A percentile compares a stretch with the other conserved stretches of the same genome.
Evolutionary conservation across 2,329 filamentous ascomycete genomes (phyloP).

Genomic region (Curvularia eragrostidis): DNA sequence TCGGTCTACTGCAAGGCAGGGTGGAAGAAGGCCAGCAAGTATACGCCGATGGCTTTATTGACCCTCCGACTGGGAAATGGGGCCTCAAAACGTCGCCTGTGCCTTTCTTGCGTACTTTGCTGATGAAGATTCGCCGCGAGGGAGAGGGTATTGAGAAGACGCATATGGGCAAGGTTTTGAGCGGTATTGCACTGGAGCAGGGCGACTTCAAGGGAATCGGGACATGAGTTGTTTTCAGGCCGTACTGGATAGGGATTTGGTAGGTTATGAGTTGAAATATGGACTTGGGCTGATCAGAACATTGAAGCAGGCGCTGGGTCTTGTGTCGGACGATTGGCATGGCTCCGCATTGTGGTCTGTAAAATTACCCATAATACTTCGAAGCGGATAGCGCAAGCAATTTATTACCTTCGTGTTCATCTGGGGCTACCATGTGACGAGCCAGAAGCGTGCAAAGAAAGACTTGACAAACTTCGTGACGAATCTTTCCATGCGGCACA

Average conservation of each 20-base stretch:
- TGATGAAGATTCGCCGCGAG: slow-evolving; percentile 39
- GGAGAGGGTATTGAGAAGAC: slow-evolving; percentile 53
- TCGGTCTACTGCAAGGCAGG: slow-evolving; percentile 56
- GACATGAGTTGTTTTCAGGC: not conserved
- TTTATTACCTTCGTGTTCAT: no score
- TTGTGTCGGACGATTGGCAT: not conserved
- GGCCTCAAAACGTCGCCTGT: slow-evolving; percentile 52
- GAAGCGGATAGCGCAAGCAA: no score
- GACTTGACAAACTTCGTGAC: no score
- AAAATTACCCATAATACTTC: no score
- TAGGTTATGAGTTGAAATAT: no score
- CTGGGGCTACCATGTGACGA: no score
- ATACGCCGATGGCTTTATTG: slow-evolving; percentile 47
- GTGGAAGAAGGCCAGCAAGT: slow-evolving; percentile 33
- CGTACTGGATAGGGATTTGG: not conserved
- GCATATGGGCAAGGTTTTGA: slow-evolving; percentile 53
- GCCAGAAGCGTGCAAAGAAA: no score
- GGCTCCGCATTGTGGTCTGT: not conserved
- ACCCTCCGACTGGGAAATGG: slow-evolving; percentile 35
- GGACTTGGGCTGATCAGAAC: not conserved
- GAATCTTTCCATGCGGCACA: no score
- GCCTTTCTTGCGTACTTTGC: slow-evolving; percentile 50
- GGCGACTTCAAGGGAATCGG: slow-evolving; percentile 35
- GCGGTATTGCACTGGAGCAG: slow-evolving; percentile 46
- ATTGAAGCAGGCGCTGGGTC: not conserved